phyloP scores from a whole-genome alignment of 202 grass and related monocot genomes.

The Hordeum pubiflorum region DNA sequence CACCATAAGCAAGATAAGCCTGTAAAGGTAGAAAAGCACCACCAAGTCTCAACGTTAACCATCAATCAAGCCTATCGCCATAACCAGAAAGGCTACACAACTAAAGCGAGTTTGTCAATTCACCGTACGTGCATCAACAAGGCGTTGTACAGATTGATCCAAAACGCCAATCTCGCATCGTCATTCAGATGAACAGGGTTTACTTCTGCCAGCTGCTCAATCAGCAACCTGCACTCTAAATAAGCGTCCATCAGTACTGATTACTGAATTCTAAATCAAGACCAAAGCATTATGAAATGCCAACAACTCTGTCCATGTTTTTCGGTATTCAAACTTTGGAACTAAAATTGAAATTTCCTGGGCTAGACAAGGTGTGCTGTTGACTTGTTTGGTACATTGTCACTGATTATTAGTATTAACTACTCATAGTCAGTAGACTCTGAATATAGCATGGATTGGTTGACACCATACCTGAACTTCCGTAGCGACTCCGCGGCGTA shows the following conservation, averaged over 20 bases:
- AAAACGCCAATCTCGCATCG: conserved; percentile 73
- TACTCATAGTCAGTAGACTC: not conserved
- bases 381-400: not conserved
- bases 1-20: conserved; percentile 99
- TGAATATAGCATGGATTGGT: not conserved
- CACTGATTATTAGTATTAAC: not conserved
- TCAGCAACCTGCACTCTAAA: conserved; percentile 55
- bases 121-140: conserved; percentile 83
- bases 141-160: conserved; percentile 95
- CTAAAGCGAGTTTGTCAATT: not conserved
- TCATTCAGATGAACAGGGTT: conserved; percentile 62
- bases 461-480: conserved; percentile 71
- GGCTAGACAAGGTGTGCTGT: not conserved
- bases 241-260: conserved; percentile 21
- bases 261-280: not conserved
- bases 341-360: not conserved
- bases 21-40: not conserved
- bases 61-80: not conserved
- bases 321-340: conserved; percentile 21
- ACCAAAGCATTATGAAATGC: not conserved
- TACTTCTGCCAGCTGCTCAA: conserved; percentile 87
- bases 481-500: conserved; percentile 70
- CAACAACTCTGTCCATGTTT: not conserved
- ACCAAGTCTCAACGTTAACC: not conserved
- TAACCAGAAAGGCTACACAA: conserved; percentile 15